Percentiles rank a stretch among this genome's conserved stretches.
Conservation (phyloP, 305 asterid species). For the Solanum hybrid region DNA sequence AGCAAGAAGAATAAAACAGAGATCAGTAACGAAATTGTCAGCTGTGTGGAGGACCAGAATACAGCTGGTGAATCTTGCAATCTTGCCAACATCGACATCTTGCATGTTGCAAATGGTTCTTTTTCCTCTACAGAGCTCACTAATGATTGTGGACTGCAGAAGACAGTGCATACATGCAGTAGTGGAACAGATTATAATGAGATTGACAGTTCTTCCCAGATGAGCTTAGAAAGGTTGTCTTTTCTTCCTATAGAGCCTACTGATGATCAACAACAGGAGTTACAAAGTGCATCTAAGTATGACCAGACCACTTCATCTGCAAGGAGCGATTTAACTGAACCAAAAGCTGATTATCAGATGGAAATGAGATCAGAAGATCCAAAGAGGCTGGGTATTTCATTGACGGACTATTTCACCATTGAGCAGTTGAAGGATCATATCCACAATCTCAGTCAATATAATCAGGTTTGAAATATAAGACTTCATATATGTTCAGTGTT, state of each 20-base stretch:
- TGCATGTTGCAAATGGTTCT: constrained; percentile 16
- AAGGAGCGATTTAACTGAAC: constrained; percentile 11
- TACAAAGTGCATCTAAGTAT: constrained; percentile 10
- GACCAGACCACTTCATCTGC: constrained; percentile 13
- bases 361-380: constrained; percentile 21
- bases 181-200: constrained; percentile 11
- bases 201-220: constrained; percentile 12
- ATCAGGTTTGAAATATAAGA: constrained; percentile 34
- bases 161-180: constrained; percentile 13
- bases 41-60: constrained; percentile 11
- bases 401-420: constrained; percentile 48
- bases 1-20: constrained; percentile 3
- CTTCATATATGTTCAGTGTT: neutral
- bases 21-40: constrained; percentile 9
- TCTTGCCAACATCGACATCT: constrained; percentile 12
- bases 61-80: constrained; percentile 18
- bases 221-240: constrained; percentile 20
- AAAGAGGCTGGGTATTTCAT: constrained; percentile 39
- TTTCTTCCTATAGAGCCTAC: constrained; percentile 17
- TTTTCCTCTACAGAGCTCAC: constrained; percentile 22
- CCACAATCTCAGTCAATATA: constrained; percentile 32
- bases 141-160: constrained; percentile 17
- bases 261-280: constrained; percentile 18
- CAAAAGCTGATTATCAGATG: constrained; percentile 13
- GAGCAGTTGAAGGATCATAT: constrained; percentile 54